Base-by-base conservation (phyloP, 805 yeast genomes). In the Kuraishia molischiana region DNA sequence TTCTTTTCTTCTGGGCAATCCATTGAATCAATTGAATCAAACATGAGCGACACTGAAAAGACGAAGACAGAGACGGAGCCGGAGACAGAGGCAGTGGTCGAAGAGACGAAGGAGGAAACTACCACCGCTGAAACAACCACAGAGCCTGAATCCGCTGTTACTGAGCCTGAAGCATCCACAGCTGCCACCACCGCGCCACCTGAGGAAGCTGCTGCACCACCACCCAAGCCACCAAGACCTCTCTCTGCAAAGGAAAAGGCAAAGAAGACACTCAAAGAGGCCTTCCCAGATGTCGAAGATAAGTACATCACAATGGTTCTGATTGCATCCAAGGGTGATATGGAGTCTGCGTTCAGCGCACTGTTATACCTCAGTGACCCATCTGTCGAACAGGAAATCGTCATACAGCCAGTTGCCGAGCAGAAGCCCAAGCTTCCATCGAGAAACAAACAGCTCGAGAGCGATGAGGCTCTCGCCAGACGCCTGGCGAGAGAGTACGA, bases 301-400 rank as follows among this genome's bases (percentile, higher is more conserved):
- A 73, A 77, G 43, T 73, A 78, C 48, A 67, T 85, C 44, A 75
- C 78, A 38, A 87, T 95, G 21, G 79, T 85, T 1, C 64, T 89
- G 40, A 84, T 92, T 53, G 97, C 97, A 2, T 77, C 95, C 15
- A 74, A 70, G 35, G 95, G 95, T 21, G 66, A 72, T 35, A 55
- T 85, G 32, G 96, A 86, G 48, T 79, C 84, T 1, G 95, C 96
- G 1, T 90, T 90, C 64, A 83, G 81, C 56, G 97, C 96, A 0
- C 64, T 89, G 49, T 64, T 90, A 42, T 85, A 73, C 47, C 61
- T 85, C 38, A 78, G 85, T 14, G 96, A 89, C 58, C 90, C 90
- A 8, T 54, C 67, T 3, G 67, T 67, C 42, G 69, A 69, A 43
- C 76, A 79, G 11, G 74, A 70, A 43, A 76, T 74, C 21, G 46